Base-by-base conservation (phyloP, 2,329 filamentous ascomycete genomes). In the Metarhizium sp. region DNA sequence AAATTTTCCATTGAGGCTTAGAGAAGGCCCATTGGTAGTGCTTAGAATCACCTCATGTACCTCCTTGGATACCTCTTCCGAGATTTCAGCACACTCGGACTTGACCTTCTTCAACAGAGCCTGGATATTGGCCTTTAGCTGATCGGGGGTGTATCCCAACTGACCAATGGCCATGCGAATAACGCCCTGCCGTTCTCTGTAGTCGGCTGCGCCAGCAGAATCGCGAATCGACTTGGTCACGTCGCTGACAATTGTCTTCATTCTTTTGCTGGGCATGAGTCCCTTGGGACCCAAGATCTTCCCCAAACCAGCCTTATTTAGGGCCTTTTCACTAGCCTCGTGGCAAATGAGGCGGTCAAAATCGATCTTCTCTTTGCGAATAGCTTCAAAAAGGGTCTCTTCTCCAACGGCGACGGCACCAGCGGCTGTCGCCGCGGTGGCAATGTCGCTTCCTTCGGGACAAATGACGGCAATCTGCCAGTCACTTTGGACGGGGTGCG, bases 271-370 rank as follows among this genome's bases (percentile, higher is more conserved):
- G 6, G 94, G 94, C 94, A 99, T 97, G 66, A 99, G 72, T 2
- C 92, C 92, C 71, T 83, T 86, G 49, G 95, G 94, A 65, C 94
- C 94, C 20, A 99, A 77, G 47, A 96, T 80, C 61, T 86, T 81
- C 60, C 88, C 92, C 59, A 99, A 71, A 0, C 81, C 83, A 40
- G 91, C 87, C 75, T 94, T 92, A 68, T 86, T 87, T 65, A 99
- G 75, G 55, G 88, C 90, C 53, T 81, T 79, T 62, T 94, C 77
- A 62, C 86, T 91, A 63, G 89, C 84, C 52, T 80, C 78, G 71
- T 96, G 92, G 73, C 90, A 95, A 63, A 99, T 84, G 59, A 91
- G 87, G 55, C 89, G 80, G 69, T 97, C 94, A 69, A 97, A 99
- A 30, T 90, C 82, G 60, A 97, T 87, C 43, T 84, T 81, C 46